A percentile compares a stretch with the other conserved stretches of the same genome.
phyloP scores from a whole-genome alignment of 306 rosid genomes.

The Vigna reflexopilosa region DNA sequence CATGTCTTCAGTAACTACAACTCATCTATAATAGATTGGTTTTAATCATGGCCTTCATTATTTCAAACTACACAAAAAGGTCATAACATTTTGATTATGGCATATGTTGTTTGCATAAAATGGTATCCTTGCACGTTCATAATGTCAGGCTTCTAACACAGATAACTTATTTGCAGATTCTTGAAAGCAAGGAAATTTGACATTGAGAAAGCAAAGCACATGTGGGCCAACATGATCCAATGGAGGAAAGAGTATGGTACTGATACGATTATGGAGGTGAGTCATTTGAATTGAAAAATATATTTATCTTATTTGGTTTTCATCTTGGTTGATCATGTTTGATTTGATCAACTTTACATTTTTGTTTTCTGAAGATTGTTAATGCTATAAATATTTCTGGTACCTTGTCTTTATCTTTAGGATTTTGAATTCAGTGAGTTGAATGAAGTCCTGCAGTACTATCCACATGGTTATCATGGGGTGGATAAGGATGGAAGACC shows the following conservation, averaged over 20 bases:
- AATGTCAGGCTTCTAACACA: too few relatives aligned
- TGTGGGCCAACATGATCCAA: constrained; percentile 94
- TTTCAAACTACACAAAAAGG: constrained; percentile 16
- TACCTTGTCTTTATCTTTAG: constrained; percentile 51
- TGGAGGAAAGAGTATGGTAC: constrained; percentile 92
- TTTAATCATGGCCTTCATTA: neutral
- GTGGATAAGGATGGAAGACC: constrained; percentile 96
- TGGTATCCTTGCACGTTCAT: too few relatives aligned
- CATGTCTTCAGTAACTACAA: neutral
- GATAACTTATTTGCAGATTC: constrained; percentile 58
- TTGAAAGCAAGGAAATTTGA: constrained; percentile 95
- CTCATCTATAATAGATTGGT: constrained; percentile 17
- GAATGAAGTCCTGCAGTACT: constrained; percentile 73
- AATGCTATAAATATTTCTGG: neutral
- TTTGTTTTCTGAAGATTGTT: constrained; percentile 26
- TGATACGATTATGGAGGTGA: constrained; percentile 84
- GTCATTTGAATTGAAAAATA: constrained; percentile 37
- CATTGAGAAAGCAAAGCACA: constrained; percentile 80
- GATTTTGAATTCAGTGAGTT: constrained; percentile 83
- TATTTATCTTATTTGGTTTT: neutral
- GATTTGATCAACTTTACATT: constrained; percentile 19
- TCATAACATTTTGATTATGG: neutral
- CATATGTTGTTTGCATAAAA: too few relatives aligned
- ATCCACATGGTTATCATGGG: constrained; percentile 93
- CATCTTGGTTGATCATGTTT: constrained; percentile 10